These are phyloP conservation scores for Herpetomonas muscarum DNA, from an alignment of 208 protist species.

Conservation along the genomic window DNA sequence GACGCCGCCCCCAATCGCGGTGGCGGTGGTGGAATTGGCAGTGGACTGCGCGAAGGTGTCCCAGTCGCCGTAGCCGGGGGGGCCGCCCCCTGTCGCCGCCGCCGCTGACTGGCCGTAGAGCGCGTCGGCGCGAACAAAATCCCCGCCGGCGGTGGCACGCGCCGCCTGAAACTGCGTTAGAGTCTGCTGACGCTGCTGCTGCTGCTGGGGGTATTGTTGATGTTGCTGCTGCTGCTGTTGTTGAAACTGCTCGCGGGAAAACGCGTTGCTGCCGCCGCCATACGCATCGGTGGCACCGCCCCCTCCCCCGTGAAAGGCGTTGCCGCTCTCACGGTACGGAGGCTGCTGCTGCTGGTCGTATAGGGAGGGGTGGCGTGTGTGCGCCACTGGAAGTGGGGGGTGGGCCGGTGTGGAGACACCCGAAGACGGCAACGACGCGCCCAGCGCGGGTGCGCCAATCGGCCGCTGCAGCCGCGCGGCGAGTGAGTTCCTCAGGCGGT, in stretches of 20 bases:
- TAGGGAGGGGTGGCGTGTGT: background rate
- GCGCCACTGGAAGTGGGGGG: background rate
- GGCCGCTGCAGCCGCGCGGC: conserved; percentile 43
- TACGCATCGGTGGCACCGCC: too few relatives aligned
- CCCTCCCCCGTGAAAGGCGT: too few relatives aligned
- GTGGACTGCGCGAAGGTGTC: background rate
- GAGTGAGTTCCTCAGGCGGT: conserved; percentile 35
- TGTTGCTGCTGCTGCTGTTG: background rate
- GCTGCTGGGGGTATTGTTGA: background rate
- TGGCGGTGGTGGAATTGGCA: background rate
- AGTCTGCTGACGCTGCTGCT: background rate
- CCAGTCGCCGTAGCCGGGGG: too few relatives aligned
- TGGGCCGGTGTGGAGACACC: conserved; percentile 15
- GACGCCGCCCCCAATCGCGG: background rate
- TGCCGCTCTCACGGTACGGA: too few relatives aligned
- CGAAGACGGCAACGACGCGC: conserved; percentile 13
- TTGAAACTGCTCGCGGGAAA: too few relatives aligned
- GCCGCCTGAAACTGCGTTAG: background rate
- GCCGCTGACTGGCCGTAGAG: background rate
- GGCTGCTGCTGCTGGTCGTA: background rate
- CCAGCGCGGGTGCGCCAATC: background rate
- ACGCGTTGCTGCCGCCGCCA: too few relatives aligned
- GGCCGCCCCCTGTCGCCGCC: too few relatives aligned
- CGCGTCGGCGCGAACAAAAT: background rate
- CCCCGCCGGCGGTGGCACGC: background rate